phyloP scores from a whole-genome alignment of 805 yeast species.

The Clavispora santaluciae region DNA sequence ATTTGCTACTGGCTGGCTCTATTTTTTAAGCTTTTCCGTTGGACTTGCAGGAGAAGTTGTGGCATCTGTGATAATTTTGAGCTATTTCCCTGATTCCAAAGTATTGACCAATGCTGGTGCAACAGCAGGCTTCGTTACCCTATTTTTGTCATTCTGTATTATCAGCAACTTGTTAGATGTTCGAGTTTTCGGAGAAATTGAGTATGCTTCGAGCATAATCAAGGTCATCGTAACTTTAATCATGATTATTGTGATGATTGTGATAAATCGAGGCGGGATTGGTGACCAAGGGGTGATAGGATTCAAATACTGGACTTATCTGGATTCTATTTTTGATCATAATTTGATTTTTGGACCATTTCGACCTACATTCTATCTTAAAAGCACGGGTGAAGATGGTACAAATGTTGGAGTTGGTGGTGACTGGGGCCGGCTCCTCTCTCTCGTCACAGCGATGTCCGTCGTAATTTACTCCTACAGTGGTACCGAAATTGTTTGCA shows the following conservation, averaged over 20 bases:
- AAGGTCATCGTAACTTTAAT: slow-evolving; percentile 50
- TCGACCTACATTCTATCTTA: slow-evolving; percentile 64
- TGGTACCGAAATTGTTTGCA: slow-evolving; percentile 78
- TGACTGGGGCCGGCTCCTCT: slow-evolving; percentile 52
- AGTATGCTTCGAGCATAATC: slow-evolving; percentile 54
- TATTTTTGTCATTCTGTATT: slow-evolving; percentile 45
- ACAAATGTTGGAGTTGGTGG: slow-evolving; percentile 57
- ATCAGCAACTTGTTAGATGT: slow-evolving; percentile 62
- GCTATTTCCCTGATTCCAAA: slow-evolving; percentile 57
- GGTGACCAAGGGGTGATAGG: slow-evolving; percentile 46
- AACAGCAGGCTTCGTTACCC: slow-evolving; percentile 58
- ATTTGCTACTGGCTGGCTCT: slow-evolving; percentile 66
- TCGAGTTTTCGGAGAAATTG: slow-evolving; percentile 69
- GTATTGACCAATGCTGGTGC: slow-evolving; percentile 44
- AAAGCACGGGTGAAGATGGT: slow-evolving; percentile 52
- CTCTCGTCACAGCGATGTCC: slow-evolving; percentile 55
- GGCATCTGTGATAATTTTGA: slow-evolving; percentile 72
- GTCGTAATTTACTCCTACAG: slow-evolving; percentile 72
- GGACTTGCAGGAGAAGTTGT: slow-evolving; percentile 78
- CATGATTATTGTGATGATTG: slow-evolving; percentile 59
- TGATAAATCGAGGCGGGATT: slow-evolving; percentile 57
- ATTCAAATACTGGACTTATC: slow-evolving; percentile 61
- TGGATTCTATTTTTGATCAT: slow-evolving; percentile 43
- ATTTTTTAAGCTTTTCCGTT: slow-evolving; percentile 67
- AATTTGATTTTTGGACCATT: slow-evolving; percentile 63